phyloP scores from a whole-genome alignment of 352 stramenopile species.

The Globisporangium viniferum region DNA sequence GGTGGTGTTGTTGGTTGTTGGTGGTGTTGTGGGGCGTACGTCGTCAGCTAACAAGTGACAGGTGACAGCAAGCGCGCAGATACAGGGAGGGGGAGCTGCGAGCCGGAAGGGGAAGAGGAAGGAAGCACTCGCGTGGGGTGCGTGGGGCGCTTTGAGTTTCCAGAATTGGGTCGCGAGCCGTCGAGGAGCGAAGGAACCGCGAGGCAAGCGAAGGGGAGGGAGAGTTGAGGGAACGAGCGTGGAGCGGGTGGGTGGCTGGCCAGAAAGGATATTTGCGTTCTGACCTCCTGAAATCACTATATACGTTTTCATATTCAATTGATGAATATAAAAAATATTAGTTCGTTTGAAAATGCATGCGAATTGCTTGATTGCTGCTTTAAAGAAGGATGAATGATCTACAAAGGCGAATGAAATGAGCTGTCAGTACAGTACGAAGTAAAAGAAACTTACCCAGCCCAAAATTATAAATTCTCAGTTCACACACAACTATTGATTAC shows the following conservation, averaged over 20 bases:
- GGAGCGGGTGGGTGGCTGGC: slow-evolving; percentile 12
- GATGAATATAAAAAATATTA: no score
- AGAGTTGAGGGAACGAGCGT: not conserved
- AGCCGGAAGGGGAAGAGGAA: not conserved
- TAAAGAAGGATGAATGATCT: no score
- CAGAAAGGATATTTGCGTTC: slow-evolving; percentile 4
- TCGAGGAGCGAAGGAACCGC: slow-evolving; percentile 8
- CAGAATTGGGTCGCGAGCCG: slow-evolving; percentile 10
- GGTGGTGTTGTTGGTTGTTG: slow-evolving; percentile 17
- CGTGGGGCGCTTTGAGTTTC: slow-evolving; percentile 14
- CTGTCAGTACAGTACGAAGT: not conserved
- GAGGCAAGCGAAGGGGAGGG: slow-evolving; percentile 4
- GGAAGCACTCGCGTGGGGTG: not conserved
- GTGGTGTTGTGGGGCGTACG: not conserved
- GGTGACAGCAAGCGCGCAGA: not conserved
- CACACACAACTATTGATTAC: not conserved
- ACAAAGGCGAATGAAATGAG: no score
- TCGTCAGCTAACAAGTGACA: not conserved
- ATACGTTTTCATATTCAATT: not conserved
- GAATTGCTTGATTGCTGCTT: no score
- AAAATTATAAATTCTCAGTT: not conserved
- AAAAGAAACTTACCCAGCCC: slow-evolving; percentile 5
- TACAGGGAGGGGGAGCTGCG: not conserved
- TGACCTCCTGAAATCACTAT: not conserved
- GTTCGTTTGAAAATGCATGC: no score